Conservation (phyloP, 257 asterid species). For the Plantago elongata region DNA sequence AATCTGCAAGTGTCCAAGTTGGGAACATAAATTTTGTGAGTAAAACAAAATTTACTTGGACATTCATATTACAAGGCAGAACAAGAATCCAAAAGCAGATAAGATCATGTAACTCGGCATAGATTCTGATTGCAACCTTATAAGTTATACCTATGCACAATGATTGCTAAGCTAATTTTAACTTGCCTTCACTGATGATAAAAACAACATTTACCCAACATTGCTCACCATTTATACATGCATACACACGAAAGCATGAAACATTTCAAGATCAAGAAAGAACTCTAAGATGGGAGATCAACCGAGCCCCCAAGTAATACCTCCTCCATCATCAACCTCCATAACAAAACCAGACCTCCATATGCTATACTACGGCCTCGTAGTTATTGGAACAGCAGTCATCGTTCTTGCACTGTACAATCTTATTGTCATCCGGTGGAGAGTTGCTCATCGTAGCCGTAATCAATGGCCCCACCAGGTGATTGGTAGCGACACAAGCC, state of each 20-base stretch:
- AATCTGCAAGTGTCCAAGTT: too few relatives aligned
- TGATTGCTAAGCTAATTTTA: not conserved
- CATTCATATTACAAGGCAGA: not conserved
- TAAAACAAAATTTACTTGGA: not conserved
- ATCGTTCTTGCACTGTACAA: slow-evolving; percentile 40
- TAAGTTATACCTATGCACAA: slow-evolving; percentile 4
- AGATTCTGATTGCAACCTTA: slow-evolving; percentile 20
- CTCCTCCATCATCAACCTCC: slow-evolving; percentile 11
- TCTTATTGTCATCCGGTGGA: slow-evolving; percentile 33
- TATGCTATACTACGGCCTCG: slow-evolving; percentile 48
- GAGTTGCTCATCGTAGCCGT: slow-evolving; percentile 17
- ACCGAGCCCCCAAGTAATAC: slow-evolving; percentile 13
- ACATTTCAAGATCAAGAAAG: not conserved
- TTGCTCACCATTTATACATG: not conserved
- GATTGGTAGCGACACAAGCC: not conserved
- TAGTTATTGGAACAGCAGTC: slow-evolving; percentile 37
- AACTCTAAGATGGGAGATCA: slow-evolving; percentile 28
- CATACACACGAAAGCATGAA: not conserved
- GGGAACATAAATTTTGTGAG: too few relatives aligned
- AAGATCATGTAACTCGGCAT: not conserved
- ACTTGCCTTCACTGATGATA: not conserved
- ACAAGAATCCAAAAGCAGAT: not conserved
- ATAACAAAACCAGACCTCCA: slow-evolving; percentile 24
- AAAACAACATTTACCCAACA: not conserved
- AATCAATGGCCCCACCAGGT: not conserved